Evolutionary conservation across 192 early-diverging fungal genomes (phyloP), one percentile per base, ranked within the genome.

Genomic region (Spizellomyces sp.): DNA sequence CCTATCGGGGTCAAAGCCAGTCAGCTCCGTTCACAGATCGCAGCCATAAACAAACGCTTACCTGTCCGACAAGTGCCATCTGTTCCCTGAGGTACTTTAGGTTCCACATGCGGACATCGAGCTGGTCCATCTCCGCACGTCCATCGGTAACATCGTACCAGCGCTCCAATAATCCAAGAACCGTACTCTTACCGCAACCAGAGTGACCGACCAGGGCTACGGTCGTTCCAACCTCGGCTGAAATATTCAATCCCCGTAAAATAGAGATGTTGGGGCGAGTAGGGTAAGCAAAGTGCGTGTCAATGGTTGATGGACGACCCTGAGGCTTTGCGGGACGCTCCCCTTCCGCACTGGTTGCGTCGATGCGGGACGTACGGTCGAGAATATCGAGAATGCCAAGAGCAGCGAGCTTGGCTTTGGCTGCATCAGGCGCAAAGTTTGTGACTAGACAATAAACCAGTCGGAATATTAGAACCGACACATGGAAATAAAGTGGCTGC

Each of bases 51-150:
- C 27, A 36, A 36, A 36, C 3, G 27, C 75, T 36, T 36, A 36
- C 27, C 27, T 98, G 96, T 22, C 91, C 91, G 9, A 98, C 96
- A 8, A 98, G 79, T 6, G 93, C 90, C 86, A 95, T 82, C 66
- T 89, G 86, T 43, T 70, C 54, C 58, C 96, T 88, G 22, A 96
- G 80, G 52, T 89, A 85, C 12, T 66, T 64, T 8, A 94, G 44
- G 48, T 91, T 85, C 84, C 90, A 93, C 57, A 88, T 74, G 10
- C 80, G 71, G 22, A 95, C 87, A 62, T 89, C 77, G 9, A 81
- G 78, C 46, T 75, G 72, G 52, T 94, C 90, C 46, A 94, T 69
- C 5, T 45, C 60, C 42, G 89, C 86, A n/a, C 46, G 45, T 14
- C 95, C 95, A 6, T 70, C 69, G 36, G 62, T 43, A 9, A 84